Base-by-base conservation (phyloP, 2,329 filamentous ascomycete species). In the Zymoseptoria brevis region DNA sequence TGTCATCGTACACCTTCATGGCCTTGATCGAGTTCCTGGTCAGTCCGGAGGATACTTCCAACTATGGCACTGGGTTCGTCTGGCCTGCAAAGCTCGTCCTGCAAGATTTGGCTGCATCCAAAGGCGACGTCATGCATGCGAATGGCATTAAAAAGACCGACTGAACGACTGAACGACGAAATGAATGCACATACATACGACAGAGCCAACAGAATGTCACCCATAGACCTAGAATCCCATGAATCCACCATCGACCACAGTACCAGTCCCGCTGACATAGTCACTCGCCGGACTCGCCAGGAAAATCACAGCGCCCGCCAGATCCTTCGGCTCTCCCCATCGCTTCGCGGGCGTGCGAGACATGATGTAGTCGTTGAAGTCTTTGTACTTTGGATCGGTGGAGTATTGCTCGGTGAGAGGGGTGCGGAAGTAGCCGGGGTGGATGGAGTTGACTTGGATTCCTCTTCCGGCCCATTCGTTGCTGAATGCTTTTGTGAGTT, bases 261-360 rank as follows among this genome's bases (percentile, higher is more conserved):
- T 71, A 7, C 89, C 79, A 74, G 94, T 88, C 0, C 90, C 90
- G 64, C 83, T 89, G 41, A 96, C 86, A 76, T 95, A 95, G 16
- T 79, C 82, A 70, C 87, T 89, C 11, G 86, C 87, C 70, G 76
- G 80, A 68, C 87, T 87, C 0, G 89, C 88, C 62, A 96, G 75
- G 69, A 85, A 96, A 22, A 95, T 86, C 0, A 87, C 81, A 0
- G 84, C 86, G 0, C 90, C 90, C 78, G 91, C 91, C 72, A 96
- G 93, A 68, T 96, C 91, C 24, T 94, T 89, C 0, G 90, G 88
- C 9, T 74, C 80, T 0, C 90, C 90, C 90, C 90, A 95, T 66
- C 89, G 78, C 0, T 88, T 90, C 0, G 89, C 89, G 0, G 90
- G 91, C 67, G 95, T 96, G 57, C 90, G 79, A 29, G 83, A 84